A percentile compares a stretch with the other conserved stretches of the same genome.
Evolutionary conservation across 805 yeast genomes (phyloP).

Genomic region (Candida boleticola): DNA sequence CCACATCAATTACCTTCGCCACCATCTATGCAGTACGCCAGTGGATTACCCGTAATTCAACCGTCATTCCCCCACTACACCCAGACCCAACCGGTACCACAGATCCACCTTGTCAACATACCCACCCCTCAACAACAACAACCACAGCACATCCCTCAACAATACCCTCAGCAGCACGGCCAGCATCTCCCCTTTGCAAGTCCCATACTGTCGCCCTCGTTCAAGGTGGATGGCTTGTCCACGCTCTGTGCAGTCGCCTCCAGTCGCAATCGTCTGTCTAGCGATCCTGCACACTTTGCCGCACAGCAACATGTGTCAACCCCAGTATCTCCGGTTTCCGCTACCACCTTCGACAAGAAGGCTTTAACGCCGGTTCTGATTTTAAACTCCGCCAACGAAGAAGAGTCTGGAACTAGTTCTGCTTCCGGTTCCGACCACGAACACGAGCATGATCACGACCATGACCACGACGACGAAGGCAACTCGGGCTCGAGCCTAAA

Average conservation of each 20-base stretch:
- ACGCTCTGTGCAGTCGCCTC: slow-evolving; percentile 9
- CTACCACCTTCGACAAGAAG: neutral
- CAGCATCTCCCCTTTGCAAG: neutral
- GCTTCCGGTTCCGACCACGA: neutral
- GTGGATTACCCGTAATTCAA: no score
- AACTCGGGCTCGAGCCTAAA: neutral
- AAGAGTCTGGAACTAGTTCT: neutral
- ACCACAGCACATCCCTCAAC: neutral
- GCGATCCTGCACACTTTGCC: slow-evolving; percentile 5
- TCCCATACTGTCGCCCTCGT: slow-evolving; percentile 7
- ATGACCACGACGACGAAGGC: neutral
- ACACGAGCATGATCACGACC: neutral
- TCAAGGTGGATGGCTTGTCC: slow-evolving; percentile 5
- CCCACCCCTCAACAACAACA: neutral
- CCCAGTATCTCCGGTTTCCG: slow-evolving; percentile 1
- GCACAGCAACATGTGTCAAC: neutral
- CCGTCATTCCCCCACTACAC: neutral
- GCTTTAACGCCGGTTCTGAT: neutral
- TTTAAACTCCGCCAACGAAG: neutral
- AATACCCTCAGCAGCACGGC: neutral
- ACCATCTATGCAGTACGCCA: no score
- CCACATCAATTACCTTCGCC: neutral
- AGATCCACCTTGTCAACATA: neutral
- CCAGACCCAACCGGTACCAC: neutral
- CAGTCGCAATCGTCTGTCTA: neutral